phyloP scores from a whole-genome alignment of 2,329 filamentous ascomycete genomes.

The Coniochaeta ligniaria region DNA sequence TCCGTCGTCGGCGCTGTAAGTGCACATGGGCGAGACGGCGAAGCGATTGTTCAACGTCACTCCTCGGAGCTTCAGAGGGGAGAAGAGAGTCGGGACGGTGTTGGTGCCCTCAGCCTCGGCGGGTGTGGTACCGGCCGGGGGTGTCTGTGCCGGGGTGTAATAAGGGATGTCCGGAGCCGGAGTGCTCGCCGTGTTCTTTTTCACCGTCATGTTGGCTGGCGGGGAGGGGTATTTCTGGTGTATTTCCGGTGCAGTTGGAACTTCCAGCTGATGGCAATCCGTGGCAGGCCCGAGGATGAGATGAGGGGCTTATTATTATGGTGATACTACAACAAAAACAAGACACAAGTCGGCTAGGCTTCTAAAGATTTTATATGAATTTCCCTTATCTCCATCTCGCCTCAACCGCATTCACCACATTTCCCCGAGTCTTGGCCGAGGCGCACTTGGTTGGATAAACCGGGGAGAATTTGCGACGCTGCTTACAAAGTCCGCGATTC shows the following conservation, averaged over 20 bases:
- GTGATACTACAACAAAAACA: no score
- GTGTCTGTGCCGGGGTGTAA: slow-evolving; percentile 47
- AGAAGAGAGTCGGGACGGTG: slow-evolving; percentile 43
- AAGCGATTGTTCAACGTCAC: slow-evolving; percentile 47
- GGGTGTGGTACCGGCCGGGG: slow-evolving; percentile 40
- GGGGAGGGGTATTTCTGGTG: neutral
- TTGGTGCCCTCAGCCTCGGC: slow-evolving; percentile 12
- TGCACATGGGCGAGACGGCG: slow-evolving; percentile 55
- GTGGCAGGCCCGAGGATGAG: no score
- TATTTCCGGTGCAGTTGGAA: neutral
- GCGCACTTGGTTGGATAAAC: no score
- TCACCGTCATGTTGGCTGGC: slow-evolving; percentile 9
- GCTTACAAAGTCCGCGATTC: neutral
- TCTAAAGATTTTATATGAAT: neutral
- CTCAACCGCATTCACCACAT: neutral
- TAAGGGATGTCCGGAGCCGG: slow-evolving; percentile 38
- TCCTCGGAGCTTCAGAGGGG: slow-evolving; percentile 46
- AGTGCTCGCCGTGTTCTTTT: slow-evolving; percentile 22
- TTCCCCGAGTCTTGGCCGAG: neutral
- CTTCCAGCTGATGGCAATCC: neutral
- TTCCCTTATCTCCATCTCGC: neutral
- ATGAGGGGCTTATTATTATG: no score
- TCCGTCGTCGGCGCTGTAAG: slow-evolving; percentile 50
- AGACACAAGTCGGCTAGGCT: neutral
- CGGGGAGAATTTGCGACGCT: neutral